These are phyloP conservation scores for Mycena galericulata DNA, from an alignment of 768 basidiomycete species.

Conservation along the genomic window DNA sequence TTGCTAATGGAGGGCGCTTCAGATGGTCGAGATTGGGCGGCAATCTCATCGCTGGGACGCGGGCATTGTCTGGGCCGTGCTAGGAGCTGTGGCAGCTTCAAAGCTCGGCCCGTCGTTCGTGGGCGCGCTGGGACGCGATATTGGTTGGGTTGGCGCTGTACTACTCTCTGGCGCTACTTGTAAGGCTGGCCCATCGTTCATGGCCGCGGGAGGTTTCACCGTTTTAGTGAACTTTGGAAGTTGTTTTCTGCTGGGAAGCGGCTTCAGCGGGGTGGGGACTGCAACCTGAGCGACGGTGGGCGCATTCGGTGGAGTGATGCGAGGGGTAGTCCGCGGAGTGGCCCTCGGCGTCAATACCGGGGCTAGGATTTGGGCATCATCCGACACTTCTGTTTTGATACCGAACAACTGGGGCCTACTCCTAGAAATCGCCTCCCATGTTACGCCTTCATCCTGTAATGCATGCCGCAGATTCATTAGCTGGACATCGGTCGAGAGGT, in stretches of 20 bases:
- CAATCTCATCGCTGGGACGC: not conserved
- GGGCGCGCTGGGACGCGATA: too few species aligned
- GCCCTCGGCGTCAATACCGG: not conserved
- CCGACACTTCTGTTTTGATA: conserved; percentile 23
- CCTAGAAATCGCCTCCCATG: conserved; percentile 32
- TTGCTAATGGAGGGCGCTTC: not conserved
- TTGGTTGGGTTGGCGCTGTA: not conserved
- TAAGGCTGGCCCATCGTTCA: not conserved
- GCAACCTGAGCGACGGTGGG: not conserved
- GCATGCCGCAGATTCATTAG: conserved; percentile 43
- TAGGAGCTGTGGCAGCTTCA: too few species aligned
- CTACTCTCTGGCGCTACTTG: not conserved
- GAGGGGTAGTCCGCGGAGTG: not conserved
- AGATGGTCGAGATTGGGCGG: not conserved
- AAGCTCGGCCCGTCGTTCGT: too few species aligned
- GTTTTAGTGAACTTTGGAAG: conserved; percentile 21
- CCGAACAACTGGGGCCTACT: conserved; percentile 15
- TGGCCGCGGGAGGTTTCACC: too few species aligned
- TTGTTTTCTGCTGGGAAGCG: conserved; percentile 24
- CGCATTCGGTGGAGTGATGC: not conserved
- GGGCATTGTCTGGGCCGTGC: too few species aligned
- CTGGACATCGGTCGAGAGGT: conserved; percentile 43
- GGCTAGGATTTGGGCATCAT: not conserved
- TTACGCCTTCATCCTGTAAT: conserved; percentile 34
- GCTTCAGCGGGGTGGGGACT: not conserved